Conservation (phyloP, 2,329 filamentous ascomycete genomes). For the Aureobasidium sp. region DNA sequence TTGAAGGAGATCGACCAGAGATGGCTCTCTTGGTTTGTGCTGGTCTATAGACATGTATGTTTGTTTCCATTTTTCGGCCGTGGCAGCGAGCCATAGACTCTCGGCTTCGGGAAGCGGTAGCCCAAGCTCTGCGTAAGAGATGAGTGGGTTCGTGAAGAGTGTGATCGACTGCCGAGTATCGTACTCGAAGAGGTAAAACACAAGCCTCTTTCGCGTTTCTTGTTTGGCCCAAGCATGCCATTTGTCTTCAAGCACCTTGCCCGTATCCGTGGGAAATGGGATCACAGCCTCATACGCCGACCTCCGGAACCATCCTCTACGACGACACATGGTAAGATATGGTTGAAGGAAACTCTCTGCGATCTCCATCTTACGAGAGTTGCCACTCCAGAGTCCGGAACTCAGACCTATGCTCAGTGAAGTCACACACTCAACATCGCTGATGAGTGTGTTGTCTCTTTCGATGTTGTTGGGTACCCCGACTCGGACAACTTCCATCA, state of each 20-base stretch:
- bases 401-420: slow-evolving; percentile 45
- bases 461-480: slow-evolving; percentile 39
- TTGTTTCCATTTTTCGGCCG: slow-evolving; percentile 58
- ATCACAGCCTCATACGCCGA: slow-evolving; percentile 35
- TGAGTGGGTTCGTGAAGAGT: slow-evolving; percentile 55
- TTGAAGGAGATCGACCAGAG: slow-evolving; percentile 50
- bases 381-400: slow-evolving; percentile 53
- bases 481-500: slow-evolving; percentile 44
- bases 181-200: slow-evolving; percentile 57
- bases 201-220: slow-evolving; percentile 61
- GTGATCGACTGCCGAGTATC: slow-evolving; percentile 64
- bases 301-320: slow-evolving; percentile 53
- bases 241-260: slow-evolving; percentile 52
- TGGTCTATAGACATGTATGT: slow-evolving; percentile 44
- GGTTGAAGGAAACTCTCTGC: slow-evolving; percentile 52
- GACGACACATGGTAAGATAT: slow-evolving; percentile 47
- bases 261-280: slow-evolving; percentile 49
- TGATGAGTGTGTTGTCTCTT: slow-evolving; percentile 43
- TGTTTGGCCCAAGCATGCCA: slow-evolving; percentile 57
- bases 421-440: slow-evolving; percentile 47
- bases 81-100: slow-evolving; percentile 59
- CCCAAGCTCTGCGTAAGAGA: slow-evolving; percentile 63
- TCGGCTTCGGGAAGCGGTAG: slow-evolving; percentile 57
- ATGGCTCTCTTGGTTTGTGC: slow-evolving; percentile 40
- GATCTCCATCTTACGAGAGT: slow-evolving; percentile 53